These are phyloP conservation scores for Neoboletus magnificus DNA, from an alignment of 768 basidiomycete genomes.

Conservation along the genomic window DNA sequence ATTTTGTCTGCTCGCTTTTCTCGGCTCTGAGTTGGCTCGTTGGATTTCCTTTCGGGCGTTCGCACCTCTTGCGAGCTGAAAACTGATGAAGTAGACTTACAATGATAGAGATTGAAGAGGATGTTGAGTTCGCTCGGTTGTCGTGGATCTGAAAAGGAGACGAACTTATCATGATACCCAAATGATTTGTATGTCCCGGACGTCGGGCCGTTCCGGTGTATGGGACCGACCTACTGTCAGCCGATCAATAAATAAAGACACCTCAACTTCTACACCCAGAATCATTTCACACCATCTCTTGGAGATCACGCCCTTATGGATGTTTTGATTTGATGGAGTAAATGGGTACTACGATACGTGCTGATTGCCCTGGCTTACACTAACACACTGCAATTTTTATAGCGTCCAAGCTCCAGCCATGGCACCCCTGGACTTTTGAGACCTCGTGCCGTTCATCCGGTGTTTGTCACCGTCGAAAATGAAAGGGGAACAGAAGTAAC, in stretches of 20 bases:
- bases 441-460: not conserved
- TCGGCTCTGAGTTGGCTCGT: too few species aligned
- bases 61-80: not conserved
- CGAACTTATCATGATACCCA: not conserved
- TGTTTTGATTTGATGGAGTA: not conserved
- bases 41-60: not conserved
- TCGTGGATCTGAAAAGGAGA: not conserved
- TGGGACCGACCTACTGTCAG: not conserved
- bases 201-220: not conserved
- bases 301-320: not conserved
- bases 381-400: not conserved
- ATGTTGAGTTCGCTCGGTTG: not conserved
- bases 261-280: not conserved
- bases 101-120: not conserved
- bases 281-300: not conserved
- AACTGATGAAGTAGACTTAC: not conserved
- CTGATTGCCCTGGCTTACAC: not conserved
- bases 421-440: not conserved
- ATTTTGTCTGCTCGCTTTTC: not conserved
- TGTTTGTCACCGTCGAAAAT: not conserved
- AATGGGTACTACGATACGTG: not conserved
- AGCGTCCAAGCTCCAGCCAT: not conserved
- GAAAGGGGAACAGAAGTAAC: not conserved
- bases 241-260: not conserved
- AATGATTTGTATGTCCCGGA: too few species aligned